Conservation (phyloP, 495 filamentous ascomycete genomes). For the Neurospora sp. region DNA sequence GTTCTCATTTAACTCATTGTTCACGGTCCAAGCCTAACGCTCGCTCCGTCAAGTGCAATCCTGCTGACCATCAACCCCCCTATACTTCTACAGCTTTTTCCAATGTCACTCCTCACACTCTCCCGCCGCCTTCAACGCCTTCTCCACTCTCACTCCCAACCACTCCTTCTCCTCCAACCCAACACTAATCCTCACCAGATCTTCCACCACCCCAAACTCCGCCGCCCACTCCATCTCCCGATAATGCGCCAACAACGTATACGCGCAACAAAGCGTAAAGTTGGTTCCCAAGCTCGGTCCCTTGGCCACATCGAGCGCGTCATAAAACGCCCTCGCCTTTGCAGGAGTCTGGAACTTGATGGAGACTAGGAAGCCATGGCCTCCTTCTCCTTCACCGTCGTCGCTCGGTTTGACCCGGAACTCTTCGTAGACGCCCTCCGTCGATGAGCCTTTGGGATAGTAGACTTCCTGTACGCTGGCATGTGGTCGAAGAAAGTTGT, state of each 20-base stretch:
- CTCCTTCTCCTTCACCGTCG: background rate
- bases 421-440: constrained; percentile 8
- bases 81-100: background rate
- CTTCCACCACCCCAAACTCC: constrained; percentile 16
- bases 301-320: constrained; percentile 16
- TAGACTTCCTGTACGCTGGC: constrained; percentile 9
- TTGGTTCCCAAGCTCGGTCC: constrained; percentile 22
- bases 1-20: background rate
- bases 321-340: constrained; percentile 13
- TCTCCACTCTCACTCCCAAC: constrained; percentile 8
- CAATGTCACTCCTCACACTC: background rate
- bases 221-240: constrained; percentile 18
- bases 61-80: background rate
- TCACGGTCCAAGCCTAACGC: background rate
- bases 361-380: constrained; percentile 17
- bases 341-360: constrained; percentile 3
- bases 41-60: background rate
- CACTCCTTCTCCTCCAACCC: constrained; percentile 16
- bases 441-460: constrained; percentile 11
- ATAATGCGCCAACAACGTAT: constrained; percentile 18
- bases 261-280: constrained; percentile 21
- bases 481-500: background rate
- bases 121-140: constrained; percentile 6
- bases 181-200: constrained; percentile 22
- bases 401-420: background rate